A percentile compares a stretch with the other conserved stretches of the same genome.
Evolutionary conservation across 106 monocot species (phyloP).

Genomic region (Dactylorhiza incarnata): DNA sequence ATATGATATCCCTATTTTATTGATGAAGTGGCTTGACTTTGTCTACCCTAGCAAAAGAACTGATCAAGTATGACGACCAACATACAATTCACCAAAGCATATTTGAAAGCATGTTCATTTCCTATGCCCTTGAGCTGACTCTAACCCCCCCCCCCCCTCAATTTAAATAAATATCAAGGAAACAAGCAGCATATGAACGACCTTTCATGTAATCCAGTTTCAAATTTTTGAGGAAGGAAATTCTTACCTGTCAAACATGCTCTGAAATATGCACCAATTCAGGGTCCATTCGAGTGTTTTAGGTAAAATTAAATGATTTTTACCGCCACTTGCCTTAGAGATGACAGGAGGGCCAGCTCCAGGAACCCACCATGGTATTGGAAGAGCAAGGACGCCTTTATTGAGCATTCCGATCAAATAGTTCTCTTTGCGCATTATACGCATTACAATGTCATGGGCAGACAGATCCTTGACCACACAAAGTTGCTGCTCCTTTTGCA

Average conservation of each 20-base stretch:
- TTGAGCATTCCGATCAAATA: conserved; percentile 98
- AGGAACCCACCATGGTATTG: conserved; percentile 74
- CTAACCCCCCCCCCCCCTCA: too few relatives aligned
- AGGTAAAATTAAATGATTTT: conserved; percentile 71
- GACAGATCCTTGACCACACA: conserved; percentile 94
- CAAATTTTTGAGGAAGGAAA: not conserved
- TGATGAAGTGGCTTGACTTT: too few relatives aligned
- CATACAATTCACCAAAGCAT: too few relatives aligned
- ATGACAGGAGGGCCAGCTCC: conserved; percentile 74
- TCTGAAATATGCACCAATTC: conserved; percentile 97
- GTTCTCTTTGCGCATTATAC: conserved; percentile 99
- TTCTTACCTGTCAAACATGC: conserved; percentile 96
- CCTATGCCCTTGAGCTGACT: not conserved
- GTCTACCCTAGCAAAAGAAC: too few relatives aligned
- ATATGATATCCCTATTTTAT: too few relatives aligned
- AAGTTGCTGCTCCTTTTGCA: conserved; percentile 67
- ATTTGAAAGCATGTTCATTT: too few relatives aligned
- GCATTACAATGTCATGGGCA: conserved; percentile 87
- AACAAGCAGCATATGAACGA: too few relatives aligned
- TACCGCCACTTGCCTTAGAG: conserved; percentile 35
- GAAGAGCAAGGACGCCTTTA: conserved; percentile 85
- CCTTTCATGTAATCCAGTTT: not conserved
- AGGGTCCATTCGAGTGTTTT: conserved; percentile 96
- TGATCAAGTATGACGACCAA: too few relatives aligned
- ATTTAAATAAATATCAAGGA: too few relatives aligned